These are phyloP conservation scores for Ballota nigra DNA, from an alignment of 257 asterid species.

Conservation along the genomic window DNA sequence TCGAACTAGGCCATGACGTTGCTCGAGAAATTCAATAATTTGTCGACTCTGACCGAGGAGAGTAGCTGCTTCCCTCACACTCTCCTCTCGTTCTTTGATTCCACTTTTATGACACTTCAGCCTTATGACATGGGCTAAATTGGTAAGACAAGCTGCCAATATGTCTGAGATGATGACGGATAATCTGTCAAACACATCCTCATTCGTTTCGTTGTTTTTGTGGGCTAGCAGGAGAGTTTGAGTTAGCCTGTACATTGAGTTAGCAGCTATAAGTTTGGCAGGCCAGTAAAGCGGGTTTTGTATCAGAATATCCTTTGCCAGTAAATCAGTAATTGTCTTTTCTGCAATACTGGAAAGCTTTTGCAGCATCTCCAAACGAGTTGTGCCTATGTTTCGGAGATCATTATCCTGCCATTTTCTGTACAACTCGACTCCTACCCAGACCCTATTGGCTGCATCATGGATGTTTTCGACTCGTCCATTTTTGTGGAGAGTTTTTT, in stretches of 20 bases:
- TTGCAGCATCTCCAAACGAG: neutral
- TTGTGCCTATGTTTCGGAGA: neutral
- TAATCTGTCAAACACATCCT: slow-evolving; percentile 4
- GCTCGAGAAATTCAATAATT: too few relatives aligned
- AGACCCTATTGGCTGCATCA: neutral
- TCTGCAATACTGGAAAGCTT: too few relatives aligned
- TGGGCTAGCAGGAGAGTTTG: slow-evolving; percentile 23
- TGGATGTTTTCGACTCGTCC: neutral
- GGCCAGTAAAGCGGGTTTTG: slow-evolving; percentile 36
- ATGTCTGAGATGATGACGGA: slow-evolving; percentile 36
- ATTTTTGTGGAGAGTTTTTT: neutral
- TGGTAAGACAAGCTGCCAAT: slow-evolving; percentile 41
- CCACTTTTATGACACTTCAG: too few relatives aligned
- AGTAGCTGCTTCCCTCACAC: too few relatives aligned
- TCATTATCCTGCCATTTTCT: neutral
- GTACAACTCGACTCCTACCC: neutral
- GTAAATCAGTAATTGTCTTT: too few relatives aligned
- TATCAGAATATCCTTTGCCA: slow-evolving; percentile 13
- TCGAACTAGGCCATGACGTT: too few relatives aligned
- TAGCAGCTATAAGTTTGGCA: slow-evolving; percentile 26
- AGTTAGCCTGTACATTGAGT: slow-evolving; percentile 37
- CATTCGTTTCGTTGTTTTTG: slow-evolving; percentile 13
- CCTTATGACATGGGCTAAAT: too few relatives aligned
- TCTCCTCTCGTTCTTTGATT: too few relatives aligned
- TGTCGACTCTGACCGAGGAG: too few relatives aligned